phyloP scores from a whole-genome alignment of 106 monocot species.

The Phalaenopsis aphrodite region DNA sequence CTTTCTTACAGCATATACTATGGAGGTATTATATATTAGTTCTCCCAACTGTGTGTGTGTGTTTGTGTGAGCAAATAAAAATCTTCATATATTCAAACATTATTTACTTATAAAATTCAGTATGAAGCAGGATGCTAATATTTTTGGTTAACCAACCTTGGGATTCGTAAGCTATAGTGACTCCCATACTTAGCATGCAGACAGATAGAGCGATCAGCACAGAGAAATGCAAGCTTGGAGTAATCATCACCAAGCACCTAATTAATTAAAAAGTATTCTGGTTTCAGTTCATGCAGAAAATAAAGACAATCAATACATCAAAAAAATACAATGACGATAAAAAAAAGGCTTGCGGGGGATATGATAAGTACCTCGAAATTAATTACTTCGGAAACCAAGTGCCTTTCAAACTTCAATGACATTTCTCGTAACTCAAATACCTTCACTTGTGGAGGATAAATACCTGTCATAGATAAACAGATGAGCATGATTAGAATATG shows the following conservation, averaged over 20 bases:
- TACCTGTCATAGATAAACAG: constrained; percentile 36
- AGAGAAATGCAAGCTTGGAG: constrained; percentile 72
- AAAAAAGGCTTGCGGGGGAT: neutral
- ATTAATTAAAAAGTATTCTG: neutral
- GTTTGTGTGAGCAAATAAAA: no score
- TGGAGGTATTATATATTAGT: no score
- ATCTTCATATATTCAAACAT: no score
- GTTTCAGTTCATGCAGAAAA: neutral
- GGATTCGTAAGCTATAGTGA: constrained; percentile 69
- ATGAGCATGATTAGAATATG: neutral
- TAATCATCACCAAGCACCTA: constrained; percentile 70
- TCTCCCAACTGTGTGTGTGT: no score
- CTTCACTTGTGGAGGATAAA: constrained; percentile 97
- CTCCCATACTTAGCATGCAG: constrained; percentile 80
- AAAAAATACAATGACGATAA: neutral
- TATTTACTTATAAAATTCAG: neutral
- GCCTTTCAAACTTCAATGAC: constrained; percentile 91
- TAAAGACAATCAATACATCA: neutral
- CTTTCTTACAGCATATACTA: no score
- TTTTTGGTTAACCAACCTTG: constrained; percentile 35
- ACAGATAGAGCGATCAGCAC: constrained; percentile 64
- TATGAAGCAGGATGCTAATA: neutral
- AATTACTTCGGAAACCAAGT: constrained; percentile 85
- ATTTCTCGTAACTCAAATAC: constrained; percentile 72
- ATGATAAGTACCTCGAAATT: constrained; percentile 69